A percentile compares a stretch with the other conserved stretches of the same genome.
phyloP scores from a whole-genome alignment of 2,329 filamentous ascomycete genomes.

The Alternaria solani region DNA sequence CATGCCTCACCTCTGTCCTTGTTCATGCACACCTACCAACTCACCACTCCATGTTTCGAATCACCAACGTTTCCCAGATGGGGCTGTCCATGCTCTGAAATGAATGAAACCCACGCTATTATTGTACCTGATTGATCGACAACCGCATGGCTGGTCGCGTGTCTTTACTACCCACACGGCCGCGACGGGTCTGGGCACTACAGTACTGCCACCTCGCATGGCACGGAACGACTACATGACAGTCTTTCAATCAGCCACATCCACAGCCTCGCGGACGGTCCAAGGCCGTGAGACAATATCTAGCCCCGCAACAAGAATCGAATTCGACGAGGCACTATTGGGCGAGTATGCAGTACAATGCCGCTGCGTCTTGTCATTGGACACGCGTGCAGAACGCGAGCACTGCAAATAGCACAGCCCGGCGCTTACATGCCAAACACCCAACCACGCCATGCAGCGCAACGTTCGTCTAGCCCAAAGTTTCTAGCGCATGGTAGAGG shows the following conservation, averaged over 20 bases:
- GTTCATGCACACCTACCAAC: neutral
- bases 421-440: slow-evolving; percentile 43
- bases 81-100: neutral
- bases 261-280: slow-evolving; percentile 12
- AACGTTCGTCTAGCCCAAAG: slow-evolving; percentile 34
- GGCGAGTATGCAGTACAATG: slow-evolving; percentile 38
- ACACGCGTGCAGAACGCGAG: slow-evolving; percentile 23
- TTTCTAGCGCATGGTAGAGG: slow-evolving; percentile 28
- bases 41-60: slow-evolving; percentile 4
- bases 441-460: slow-evolving; percentile 42
- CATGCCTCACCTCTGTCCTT: slow-evolving; percentile 13
- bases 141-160: slow-evolving; percentile 4
- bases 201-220: slow-evolving; percentile 3
- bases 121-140: neutral
- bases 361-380: slow-evolving; percentile 36
- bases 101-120: neutral
- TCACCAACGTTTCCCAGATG: neutral
- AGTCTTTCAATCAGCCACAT: slow-evolving; percentile 1
- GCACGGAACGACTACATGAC: slow-evolving; percentile 11
- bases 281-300: slow-evolving; percentile 13
- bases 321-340: slow-evolving; percentile 32
- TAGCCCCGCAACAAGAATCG: slow-evolving; percentile 7
- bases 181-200: neutral
- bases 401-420: slow-evolving; percentile 42
- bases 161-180: neutral